phyloP scores from a whole-genome alignment of 345 rosid species.

The Anastatica hierochuntica region DNA sequence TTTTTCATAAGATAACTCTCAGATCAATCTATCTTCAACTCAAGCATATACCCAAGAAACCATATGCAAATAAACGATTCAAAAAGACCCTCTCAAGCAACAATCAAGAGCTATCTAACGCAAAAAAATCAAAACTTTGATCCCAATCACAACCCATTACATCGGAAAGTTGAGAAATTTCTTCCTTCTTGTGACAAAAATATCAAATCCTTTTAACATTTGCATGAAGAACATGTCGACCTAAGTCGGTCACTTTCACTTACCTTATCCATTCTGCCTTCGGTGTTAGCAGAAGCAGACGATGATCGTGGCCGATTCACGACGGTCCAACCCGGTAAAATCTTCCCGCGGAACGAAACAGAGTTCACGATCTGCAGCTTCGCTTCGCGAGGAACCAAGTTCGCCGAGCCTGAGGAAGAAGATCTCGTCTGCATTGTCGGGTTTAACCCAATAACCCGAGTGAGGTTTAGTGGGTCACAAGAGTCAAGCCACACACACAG shows the following conservation, averaged over 20 bases:
- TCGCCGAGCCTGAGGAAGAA: slow-evolving; percentile 10
- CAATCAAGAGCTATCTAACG: too few species aligned
- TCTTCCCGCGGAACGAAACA: neutral
- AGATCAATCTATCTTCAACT: neutral
- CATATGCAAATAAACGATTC: neutral
- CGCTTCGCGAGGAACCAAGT: neutral
- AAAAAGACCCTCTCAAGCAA: too few species aligned
- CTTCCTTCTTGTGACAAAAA: neutral
- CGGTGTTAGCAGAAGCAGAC: neutral
- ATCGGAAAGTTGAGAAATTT: neutral
- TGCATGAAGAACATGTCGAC: neutral
- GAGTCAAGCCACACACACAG: too few species aligned
- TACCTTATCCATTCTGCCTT: slow-evolving; percentile 10
- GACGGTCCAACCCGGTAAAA: slow-evolving; percentile 5
- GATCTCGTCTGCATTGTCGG: slow-evolving; percentile 27
- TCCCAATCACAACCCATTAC: neutral
- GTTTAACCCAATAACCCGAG: slow-evolving; percentile 17
- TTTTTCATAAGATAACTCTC: neutral
- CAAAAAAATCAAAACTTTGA: neutral
- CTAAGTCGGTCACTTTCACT: neutral
- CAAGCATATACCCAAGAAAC: neutral
- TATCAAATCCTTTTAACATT: neutral
- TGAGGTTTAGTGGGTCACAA: too few species aligned
- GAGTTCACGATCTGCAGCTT: slow-evolving; percentile 26
- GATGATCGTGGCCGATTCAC: slow-evolving; percentile 8